Evolutionary conservation across 768 basidiomycete genomes (phyloP), one percentile per base, ranked within the genome.

Genomic region (Trametes cingulata): DNA sequence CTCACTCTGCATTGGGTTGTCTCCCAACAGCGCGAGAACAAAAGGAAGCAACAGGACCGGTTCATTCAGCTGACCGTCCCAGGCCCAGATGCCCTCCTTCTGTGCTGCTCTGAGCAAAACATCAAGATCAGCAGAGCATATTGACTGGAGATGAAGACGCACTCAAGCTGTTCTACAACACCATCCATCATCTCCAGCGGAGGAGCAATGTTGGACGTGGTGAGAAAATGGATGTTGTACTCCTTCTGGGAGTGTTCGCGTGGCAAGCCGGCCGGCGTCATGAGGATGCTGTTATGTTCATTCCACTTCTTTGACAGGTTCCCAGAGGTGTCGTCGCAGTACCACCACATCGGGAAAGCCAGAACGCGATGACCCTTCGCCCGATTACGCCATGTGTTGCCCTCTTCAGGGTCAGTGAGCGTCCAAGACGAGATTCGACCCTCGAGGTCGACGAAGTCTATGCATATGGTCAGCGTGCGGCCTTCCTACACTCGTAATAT

Each of bases 261-360:
- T 0, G 74, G 75, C 0, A 79, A 68, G 6, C 77, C 76, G 17
- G 76, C 76, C 1, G 66, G 63, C 0, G 71, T 74, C 42, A 77
- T 72, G 0, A 78, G 69, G 37, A 75, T 74, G 5, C 65, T 70
- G 54, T 79, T 77, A 50, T 79, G 79, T 50, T 75, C 70, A 56
- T 80, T 80, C 77, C 78, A 80, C 61, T 78, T 78, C 58, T 81
- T 81, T 0, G 77, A 80, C 0, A 63, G 25, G 56, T 81, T 80
- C 0, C 78, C 79, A 0, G 77, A 79, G 0, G 75, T 77, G 49
- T 80, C 76, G 45, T 81, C 77, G 52, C 77, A 77, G 61, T 79
- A 79, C 0, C 77, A 33, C 74, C 76, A 77, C 0, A 80, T 48
- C 3, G 73, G 73, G n/a, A 77, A 59, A 0, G 70, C n/a, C 14